Evolutionary conservation across 176 grass and related monocot species (phyloP).

Genomic region (Poa pratensis): DNA sequence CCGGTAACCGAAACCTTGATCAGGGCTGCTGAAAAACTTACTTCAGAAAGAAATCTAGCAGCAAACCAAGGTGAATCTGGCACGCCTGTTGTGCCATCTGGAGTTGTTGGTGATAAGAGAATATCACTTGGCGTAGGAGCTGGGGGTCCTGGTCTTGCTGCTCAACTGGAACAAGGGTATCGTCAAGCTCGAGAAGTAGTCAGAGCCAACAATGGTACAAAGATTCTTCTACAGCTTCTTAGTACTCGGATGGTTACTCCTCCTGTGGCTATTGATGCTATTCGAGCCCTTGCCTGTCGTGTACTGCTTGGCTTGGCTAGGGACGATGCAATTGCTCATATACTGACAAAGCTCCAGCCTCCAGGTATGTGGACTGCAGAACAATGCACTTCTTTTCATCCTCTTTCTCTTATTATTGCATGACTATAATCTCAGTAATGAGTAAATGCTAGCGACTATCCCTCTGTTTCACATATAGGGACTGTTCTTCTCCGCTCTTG

Average conservation of each 20-base stretch:
- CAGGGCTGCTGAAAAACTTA: constrained; percentile 59
- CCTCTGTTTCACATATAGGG: not conserved
- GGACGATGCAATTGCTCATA: constrained; percentile 97
- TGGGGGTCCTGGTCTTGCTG: constrained; percentile 94
- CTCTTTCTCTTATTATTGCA: constrained; percentile 16
- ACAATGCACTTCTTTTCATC: not conserved
- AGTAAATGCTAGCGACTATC: not conserved
- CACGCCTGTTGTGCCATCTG: constrained; percentile 64
- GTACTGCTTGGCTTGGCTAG: constrained; percentile 93
- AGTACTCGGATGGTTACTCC: constrained; percentile 89
- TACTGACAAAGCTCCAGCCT: constrained; percentile 96
- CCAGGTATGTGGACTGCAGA: constrained; percentile 60
- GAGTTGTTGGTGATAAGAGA: constrained; percentile 79
- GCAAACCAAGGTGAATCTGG: constrained; percentile 55
- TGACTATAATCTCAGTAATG: not conserved
- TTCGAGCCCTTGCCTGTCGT: constrained; percentile 93
- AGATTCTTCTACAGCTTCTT: constrained; percentile 93
- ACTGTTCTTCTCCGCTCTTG: not conserved
- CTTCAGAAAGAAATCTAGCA: constrained; percentile 49
- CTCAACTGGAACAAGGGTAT: constrained; percentile 97
- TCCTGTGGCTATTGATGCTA: constrained; percentile 79
- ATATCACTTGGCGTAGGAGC: constrained; percentile 89
- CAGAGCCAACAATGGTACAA: constrained; percentile 96
- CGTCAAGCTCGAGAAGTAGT: constrained; percentile 94
- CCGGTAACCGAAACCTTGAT: too few relatives aligned